Base-by-base conservation (phyloP, 371 early-diverging fungal genomes). In the Mucor lusitanicus region DNA sequence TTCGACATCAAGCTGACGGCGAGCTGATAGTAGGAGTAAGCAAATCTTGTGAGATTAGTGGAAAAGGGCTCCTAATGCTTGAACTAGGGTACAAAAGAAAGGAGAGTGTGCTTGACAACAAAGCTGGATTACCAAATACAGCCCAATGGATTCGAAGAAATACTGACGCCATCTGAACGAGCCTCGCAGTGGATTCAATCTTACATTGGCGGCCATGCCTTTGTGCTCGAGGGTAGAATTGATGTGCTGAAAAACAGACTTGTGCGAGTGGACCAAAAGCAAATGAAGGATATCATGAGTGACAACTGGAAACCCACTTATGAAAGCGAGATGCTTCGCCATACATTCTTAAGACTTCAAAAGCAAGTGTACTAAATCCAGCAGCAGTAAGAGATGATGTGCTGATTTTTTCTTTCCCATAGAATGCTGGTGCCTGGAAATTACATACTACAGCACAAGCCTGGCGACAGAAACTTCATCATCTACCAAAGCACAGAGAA, bases 281-380 rank as follows among this genome's bases (percentile, higher is more conserved):
- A 70, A 55, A 74, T 74, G 74, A 25, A 53, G 1, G 70, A 74
- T 50, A 74, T 74, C 32, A 74, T 74, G 74, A 63, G 67, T 3
- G 70, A 67, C 37, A 56, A 66, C 25, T 74, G 74, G 74, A 33
- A 40, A 33, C 72, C 72, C 15, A 35, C 30, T 17, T 53, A 55
- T 17, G 72, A 71, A 44, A 71, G 67, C 6, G 61, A 67, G 27
- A 30, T 67, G 33, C 50, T 71, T 30, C 50, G 64, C 30, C 54
- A 63, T 21, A 50, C 59, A 1, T 60, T 71, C 32, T 37, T 55
- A 6, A 30, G 61, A n/a, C 28, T 67, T 17, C 61, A 67, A 12
- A 59, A 48, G 71, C 67, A 63, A 70, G 61, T 57, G 3, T 46
- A 23, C 21, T 63, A 7, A 8, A 48, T 48, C 12, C 23, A 48